Evolutionary conservation across 805 yeast species (phyloP), one percentile per base, ranked within the genome.

Genomic region (Cephaloascus albidus): DNA sequence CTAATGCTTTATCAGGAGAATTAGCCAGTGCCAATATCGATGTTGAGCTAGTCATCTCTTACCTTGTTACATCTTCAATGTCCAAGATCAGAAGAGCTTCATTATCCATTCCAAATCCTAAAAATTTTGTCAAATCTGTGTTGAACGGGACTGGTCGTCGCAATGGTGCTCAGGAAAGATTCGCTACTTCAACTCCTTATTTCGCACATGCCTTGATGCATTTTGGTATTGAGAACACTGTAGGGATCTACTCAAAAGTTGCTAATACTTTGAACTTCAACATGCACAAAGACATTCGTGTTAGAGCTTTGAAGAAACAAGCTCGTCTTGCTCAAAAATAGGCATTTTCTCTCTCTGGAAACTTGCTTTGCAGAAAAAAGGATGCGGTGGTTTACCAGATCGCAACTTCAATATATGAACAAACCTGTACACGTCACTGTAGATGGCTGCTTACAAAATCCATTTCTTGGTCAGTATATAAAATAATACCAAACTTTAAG

Each of bases 161-260:
- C 49, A 77, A 80, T 37, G 98, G 98, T 40, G 94, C 97, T 16
- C 96, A 87, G 60, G 96, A 85, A 45, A 76, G 95, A 52, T 86
- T 58, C 51, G 94, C 79, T 27, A 87, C 96, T 2, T 63, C 70
- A 40, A 90, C 97, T 2, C 98, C 98, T 27, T 93, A 70, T 71
- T 88, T 95, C 86, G 61, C 87, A 2, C 98, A 93, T 63, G 97
- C 97, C 2, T 56, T 90, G 38, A 78, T 89, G 81, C 95, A 89
- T 58, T 89, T 85, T 72, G 67, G 68, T 39, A 76, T 89, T 45
- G 89, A 78, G 37, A 74, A 75, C 52, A 74, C 87, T 10, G 80
- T 88, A 37, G 97, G 98, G 20, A 87, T 85, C 33, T 87, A 72
- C 63, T 78, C 90, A 41, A 70, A 68, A 47, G 28, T 82, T 17